phyloP scores from a whole-genome alignment of 2,329 filamentous ascomycete genomes.

The Fusarium virguliforme region DNA sequence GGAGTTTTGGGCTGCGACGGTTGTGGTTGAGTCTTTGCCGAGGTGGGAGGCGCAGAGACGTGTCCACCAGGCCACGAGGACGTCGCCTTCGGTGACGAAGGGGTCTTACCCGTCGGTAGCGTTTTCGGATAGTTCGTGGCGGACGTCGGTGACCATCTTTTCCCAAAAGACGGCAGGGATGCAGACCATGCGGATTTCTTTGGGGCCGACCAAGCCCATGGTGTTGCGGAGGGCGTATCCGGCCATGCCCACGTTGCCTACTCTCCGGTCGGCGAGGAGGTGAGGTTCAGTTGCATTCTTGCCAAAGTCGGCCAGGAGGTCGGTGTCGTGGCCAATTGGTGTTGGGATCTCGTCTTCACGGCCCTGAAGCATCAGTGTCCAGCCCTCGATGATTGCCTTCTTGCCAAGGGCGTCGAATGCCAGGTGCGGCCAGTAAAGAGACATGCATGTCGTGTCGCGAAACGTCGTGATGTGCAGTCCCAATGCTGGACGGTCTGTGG shows the following conservation, averaged over 20 bases:
- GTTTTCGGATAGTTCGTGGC: background rate
- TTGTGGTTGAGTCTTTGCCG: constrained; percentile 6
- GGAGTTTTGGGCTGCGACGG: background rate
- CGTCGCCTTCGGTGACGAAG: constrained; percentile 5
- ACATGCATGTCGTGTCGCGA: constrained; percentile 60
- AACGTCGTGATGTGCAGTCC: constrained; percentile 62
- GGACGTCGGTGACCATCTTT: constrained; percentile 1
- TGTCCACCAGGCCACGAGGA: constrained; percentile 6
- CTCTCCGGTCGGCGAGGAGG: background rate
- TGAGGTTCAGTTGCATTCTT: constrained; percentile 20
- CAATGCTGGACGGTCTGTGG: constrained; percentile 59
- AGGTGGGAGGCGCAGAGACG: background rate
- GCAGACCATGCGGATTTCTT: constrained; percentile 25
- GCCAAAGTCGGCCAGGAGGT: constrained; percentile 21
- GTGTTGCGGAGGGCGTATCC: constrained; percentile 8
- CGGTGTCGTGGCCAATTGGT: constrained; percentile 5
- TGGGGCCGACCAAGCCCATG: constrained; percentile 7
- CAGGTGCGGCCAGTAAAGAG: constrained; percentile 59
- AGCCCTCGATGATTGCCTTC: constrained; percentile 57
- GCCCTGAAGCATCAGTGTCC: constrained; percentile 49
- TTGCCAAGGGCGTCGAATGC: constrained; percentile 60
- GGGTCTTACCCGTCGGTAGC: background rate
- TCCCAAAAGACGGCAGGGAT: constrained; percentile 23
- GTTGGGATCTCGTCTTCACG: constrained; percentile 17
- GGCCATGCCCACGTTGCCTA: background rate